These are phyloP conservation scores for Knoxia roxburghii DNA, from an alignment of 257 asterid genomes.

Conservation along the genomic window DNA sequence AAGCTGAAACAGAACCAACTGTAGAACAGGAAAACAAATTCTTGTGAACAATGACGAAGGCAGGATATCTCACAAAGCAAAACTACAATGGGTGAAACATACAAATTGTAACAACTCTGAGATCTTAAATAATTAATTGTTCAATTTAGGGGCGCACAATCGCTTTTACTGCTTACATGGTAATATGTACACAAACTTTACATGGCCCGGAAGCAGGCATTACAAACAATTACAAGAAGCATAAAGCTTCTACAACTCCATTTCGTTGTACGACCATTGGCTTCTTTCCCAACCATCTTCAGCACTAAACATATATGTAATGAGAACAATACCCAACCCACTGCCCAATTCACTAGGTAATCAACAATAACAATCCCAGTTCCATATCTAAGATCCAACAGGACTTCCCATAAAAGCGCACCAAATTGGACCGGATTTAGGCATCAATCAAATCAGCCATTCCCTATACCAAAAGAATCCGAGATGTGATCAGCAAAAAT, in stretches of 20 bases:
- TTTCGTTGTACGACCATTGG: constrained; percentile 13
- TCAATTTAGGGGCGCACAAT: constrained; percentile 21
- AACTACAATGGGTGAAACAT: neutral
- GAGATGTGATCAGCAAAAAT: neutral
- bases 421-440: neutral
- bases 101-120: neutral
- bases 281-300: constrained; percentile 22
- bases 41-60: neutral
- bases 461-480: neutral
- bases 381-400: constrained; percentile 17
- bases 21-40: neutral
- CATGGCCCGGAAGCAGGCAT: constrained; percentile 35
- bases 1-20: neutral
- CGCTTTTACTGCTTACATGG: constrained; percentile 28
- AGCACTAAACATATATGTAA: constrained; percentile 33
- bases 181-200: constrained; percentile 52
- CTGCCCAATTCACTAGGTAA: constrained; percentile 28
- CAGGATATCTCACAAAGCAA: neutral
- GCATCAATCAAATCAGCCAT: constrained; percentile 21
- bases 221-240: constrained; percentile 52
- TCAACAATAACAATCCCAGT: constrained; percentile 31
- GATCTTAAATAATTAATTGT: constrained; percentile 10
- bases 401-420: neutral
- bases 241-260: constrained; percentile 31
- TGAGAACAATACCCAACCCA: constrained; percentile 35